These are phyloP conservation scores for Medakamo hakoo DNA, from an alignment of 139 green algal genomes.

Conservation along the genomic window DNA sequence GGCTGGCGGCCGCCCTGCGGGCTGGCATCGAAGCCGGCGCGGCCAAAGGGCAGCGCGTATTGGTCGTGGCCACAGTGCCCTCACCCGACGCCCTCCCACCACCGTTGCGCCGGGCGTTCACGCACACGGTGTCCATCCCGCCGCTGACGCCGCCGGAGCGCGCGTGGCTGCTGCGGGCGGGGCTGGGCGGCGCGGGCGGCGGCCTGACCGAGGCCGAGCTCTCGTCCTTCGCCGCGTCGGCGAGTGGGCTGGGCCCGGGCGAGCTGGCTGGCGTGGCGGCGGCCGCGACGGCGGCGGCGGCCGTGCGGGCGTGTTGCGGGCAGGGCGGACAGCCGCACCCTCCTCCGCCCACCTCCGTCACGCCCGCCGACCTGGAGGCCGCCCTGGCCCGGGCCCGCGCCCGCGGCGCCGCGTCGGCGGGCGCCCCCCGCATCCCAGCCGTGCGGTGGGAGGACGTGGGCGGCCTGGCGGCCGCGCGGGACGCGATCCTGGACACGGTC, in stretches of 20 bases:
- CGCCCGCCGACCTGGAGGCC: slow-evolving; percentile 15
- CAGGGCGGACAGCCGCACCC: not conserved
- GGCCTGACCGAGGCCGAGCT: not conserved
- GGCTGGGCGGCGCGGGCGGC: slow-evolving; percentile 19
- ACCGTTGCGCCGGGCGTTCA: slow-evolving; percentile 63
- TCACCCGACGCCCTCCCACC: slow-evolving; percentile 32
- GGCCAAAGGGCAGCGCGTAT: slow-evolving; percentile 11
- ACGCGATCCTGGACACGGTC: slow-evolving; percentile 76
- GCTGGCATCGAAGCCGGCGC: not conserved
- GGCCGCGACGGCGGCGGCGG: slow-evolving; percentile 1
- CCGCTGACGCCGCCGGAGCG: slow-evolving; percentile 21
- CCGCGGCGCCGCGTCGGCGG: slow-evolving; percentile 48
- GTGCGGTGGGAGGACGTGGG: slow-evolving; percentile 87
- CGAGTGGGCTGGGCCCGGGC: slow-evolving; percentile 8
- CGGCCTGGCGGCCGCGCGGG: slow-evolving; percentile 68
- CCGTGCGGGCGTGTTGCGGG: not conserved
- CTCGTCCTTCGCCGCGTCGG: not conserved
- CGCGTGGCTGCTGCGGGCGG: slow-evolving; percentile 12
- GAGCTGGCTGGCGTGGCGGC: slow-evolving; percentile 19
- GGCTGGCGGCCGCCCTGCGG: slow-evolving; percentile 13
- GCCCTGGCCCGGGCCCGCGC: slow-evolving; percentile 36
- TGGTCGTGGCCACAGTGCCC: slow-evolving; percentile 35
- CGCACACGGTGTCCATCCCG: slow-evolving; percentile 46
- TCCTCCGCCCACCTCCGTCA: slow-evolving; percentile 1
- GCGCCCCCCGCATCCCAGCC: slow-evolving; percentile 40